These are phyloP conservation scores for Cercophora sp. DNA, from an alignment of 495 filamentous ascomycete species.

Conservation along the genomic window DNA sequence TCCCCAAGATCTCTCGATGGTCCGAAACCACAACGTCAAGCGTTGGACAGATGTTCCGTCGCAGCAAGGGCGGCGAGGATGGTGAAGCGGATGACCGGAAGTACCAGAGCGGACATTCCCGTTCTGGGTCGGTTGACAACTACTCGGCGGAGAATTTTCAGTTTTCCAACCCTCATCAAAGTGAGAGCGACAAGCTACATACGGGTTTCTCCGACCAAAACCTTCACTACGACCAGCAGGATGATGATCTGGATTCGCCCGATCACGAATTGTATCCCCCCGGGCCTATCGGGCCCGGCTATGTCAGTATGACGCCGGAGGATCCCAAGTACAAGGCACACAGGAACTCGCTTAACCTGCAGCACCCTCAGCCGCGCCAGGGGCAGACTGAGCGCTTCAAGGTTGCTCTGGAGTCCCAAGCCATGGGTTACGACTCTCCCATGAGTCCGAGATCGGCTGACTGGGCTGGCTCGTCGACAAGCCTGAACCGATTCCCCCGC, in stretches of 20 bases:
- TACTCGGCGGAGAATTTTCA: conserved; percentile 63
- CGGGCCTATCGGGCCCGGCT: conserved; percentile 21
- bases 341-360: conserved; percentile 80
- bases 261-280: conserved; percentile 29
- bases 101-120: conserved; percentile 44
- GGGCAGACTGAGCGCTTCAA: conserved; percentile 81
- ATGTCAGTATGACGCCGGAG: conserved; percentile 56
- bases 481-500: conserved; percentile 38
- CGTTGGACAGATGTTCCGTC: conserved; percentile 47
- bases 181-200: conserved; percentile 59
- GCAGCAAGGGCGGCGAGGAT: conserved; percentile 48
- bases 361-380: conserved; percentile 85
- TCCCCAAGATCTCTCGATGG: conserved; percentile 94
- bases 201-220: conserved; percentile 57
- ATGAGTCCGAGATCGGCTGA: conserved; percentile 67
- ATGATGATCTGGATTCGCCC: conserved; percentile 14
- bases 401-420: conserved; percentile 73
- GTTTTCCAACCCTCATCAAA: conserved; percentile 58
- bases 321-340: conserved; percentile 89
- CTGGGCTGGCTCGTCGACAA: conserved; percentile 64
- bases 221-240: conserved; percentile 21
- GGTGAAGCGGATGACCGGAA: conserved; percentile 14
- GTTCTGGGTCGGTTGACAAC: conserved; percentile 64
- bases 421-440: conserved; percentile 62
- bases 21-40: conserved; percentile 88